phyloP scores from a whole-genome alignment of 768 basidiomycete species.

The Tylopilus subfusipes region DNA sequence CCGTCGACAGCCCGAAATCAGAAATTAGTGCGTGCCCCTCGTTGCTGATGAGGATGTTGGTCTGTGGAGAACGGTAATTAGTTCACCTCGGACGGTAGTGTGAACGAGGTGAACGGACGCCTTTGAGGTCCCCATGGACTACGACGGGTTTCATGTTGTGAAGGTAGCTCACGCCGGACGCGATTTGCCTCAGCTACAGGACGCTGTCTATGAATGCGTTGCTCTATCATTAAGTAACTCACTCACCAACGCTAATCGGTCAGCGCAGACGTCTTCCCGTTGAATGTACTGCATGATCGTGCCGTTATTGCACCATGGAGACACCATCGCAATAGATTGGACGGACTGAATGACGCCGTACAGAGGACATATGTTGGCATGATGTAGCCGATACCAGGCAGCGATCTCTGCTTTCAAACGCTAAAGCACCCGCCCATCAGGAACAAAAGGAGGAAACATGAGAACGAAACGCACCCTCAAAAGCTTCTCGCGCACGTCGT shows the following conservation, averaged over 20 bases:
- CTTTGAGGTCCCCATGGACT: slow-evolving; percentile 61
- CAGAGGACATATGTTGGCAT: slow-evolving; percentile 52
- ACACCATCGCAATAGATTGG: slow-evolving; percentile 59
- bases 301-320: slow-evolving; percentile 61
- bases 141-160: slow-evolving; percentile 53
- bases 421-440: slow-evolving; percentile 27
- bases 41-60: slow-evolving; percentile 55
- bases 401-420: slow-evolving; percentile 54
- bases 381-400: slow-evolving; percentile 56
- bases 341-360: slow-evolving; percentile 52
- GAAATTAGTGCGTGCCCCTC: slow-evolving; percentile 52
- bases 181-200: slow-evolving; percentile 48
- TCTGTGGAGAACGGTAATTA: slow-evolving; percentile 30
- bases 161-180: slow-evolving; percentile 54
- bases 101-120: slow-evolving; percentile 36
- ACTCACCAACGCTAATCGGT: slow-evolving; percentile 48
- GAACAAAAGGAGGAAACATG: not conserved
- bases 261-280: slow-evolving; percentile 35
- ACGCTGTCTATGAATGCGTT: not conserved
- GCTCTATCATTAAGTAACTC: not conserved
- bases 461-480: slow-evolving; percentile 37
- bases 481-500: slow-evolving; percentile 50
- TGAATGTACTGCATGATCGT: slow-evolving; percentile 50
- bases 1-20: slow-evolving; percentile 60
- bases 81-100: not conserved